A percentile compares a stretch with the other conserved stretches of the same genome.
These are phyloP conservation scores for Corylus americana DNA, from an alignment of 306 rosid genomes.

Conservation along the genomic window DNA sequence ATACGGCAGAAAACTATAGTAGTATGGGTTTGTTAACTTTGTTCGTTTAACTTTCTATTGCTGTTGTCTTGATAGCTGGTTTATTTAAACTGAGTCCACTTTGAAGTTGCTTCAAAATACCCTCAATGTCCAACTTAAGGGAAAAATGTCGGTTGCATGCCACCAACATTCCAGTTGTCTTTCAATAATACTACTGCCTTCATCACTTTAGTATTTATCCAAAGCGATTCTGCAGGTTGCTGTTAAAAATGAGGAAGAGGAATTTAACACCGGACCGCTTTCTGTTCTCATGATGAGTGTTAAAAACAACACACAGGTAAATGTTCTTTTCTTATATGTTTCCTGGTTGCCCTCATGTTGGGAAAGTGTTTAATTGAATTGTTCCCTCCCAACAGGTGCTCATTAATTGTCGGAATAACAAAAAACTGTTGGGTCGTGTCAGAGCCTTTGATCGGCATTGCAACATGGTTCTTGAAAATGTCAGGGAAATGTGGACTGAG, in stretches of 20 bases:
- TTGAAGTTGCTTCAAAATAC: background rate
- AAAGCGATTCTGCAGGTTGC: conserved; percentile 27
- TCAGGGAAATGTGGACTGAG: conserved; percentile 99
- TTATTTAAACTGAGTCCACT: background rate
- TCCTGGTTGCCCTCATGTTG: background rate
- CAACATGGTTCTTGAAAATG: conserved; percentile 97
- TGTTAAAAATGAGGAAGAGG: conserved; percentile 79
- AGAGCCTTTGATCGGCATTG: conserved; percentile 96
- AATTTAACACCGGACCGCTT: conserved; percentile 87
- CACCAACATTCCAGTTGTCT: too few species aligned
- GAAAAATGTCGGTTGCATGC: background rate
- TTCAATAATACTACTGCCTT: background rate
- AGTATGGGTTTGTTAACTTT: background rate
- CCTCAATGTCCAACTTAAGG: too few species aligned
- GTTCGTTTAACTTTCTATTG: background rate
- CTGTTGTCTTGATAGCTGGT: background rate
- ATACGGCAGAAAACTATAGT: background rate
- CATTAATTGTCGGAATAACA: conserved; percentile 85
- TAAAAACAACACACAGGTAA: conserved; percentile 86
- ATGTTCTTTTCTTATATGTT: background rate
- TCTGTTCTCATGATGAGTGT: conserved; percentile 97
- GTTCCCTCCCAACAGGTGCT: conserved; percentile 49
- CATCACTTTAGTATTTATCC: background rate
- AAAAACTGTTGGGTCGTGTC: conserved; percentile 85
- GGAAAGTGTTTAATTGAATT: background rate